phyloP scores from a whole-genome alignment of 768 basidiomycete genomes.

The Suillus sp. region DNA sequence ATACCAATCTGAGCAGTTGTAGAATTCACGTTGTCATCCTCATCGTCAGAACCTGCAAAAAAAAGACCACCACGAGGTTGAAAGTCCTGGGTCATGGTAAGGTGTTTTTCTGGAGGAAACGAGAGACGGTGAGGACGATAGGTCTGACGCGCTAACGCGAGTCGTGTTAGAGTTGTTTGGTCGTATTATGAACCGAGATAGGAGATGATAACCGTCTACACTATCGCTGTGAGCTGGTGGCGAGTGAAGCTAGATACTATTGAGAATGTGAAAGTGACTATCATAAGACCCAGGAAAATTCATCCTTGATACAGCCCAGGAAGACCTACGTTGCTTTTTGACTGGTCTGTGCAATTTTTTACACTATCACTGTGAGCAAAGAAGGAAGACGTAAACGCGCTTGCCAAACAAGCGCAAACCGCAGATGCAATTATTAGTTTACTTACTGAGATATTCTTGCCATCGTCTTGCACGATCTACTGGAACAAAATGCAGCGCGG shows the following conservation, averaged over 20 bases:
- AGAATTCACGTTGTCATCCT: conserved; percentile 32
- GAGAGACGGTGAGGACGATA: background rate
- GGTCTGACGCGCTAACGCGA: conserved; percentile 14
- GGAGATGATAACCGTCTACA: no score
- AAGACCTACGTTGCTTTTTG: no score
- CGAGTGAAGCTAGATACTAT: no score
- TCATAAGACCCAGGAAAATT: no score
- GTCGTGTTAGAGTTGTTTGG: conserved; percentile 27
- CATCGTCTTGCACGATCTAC: conserved; percentile 17
- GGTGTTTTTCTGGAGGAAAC: background rate
- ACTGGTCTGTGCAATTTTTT: no score
- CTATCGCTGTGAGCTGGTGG: no score
- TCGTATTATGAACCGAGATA: conserved; percentile 20
- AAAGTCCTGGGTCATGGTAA: background rate
- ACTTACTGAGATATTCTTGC: conserved; percentile 13
- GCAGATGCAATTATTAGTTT: conserved; percentile 8
- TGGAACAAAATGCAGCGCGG: conserved; percentile 75
- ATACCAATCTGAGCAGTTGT: background rate
- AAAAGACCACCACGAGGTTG: conserved; percentile 40
- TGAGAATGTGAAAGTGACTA: no score
- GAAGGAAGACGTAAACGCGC: no score
- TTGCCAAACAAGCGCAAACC: conserved; percentile 28
- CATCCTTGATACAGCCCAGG: no score
- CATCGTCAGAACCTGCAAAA: conserved; percentile 61
- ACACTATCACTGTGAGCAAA: no score